Conservation (phyloP, 768 basidiomycete species). For the Multifurca ochricompacta region DNA sequence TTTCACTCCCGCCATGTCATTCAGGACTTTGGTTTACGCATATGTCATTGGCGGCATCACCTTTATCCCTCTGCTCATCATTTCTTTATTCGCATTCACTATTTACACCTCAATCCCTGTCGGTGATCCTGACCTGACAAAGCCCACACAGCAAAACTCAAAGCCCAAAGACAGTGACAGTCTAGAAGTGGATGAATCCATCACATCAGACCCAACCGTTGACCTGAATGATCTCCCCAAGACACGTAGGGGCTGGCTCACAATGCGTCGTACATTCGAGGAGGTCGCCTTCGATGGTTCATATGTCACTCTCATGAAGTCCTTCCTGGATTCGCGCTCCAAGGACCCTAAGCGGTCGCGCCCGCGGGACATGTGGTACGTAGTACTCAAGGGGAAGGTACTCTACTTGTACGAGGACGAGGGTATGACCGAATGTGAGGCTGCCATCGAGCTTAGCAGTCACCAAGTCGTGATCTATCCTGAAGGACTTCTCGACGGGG, state of each 20-base stretch:
- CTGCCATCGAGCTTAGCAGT: slow-evolving; percentile 76
- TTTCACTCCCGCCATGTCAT: slow-evolving; percentile 40
- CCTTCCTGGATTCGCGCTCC: slow-evolving; percentile 73
- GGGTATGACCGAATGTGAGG: slow-evolving; percentile 81
- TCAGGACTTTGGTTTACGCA: slow-evolving; percentile 68
- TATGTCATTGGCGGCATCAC: slow-evolving; percentile 89
- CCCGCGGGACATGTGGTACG: slow-evolving; percentile 91
- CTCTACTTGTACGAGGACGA: slow-evolving; percentile 94
- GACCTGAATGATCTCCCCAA: slow-evolving; percentile 51
- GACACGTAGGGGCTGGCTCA: slow-evolving; percentile 76
- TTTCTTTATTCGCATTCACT: slow-evolving; percentile 48
- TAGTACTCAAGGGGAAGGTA: slow-evolving; percentile 84
- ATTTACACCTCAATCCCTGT: slow-evolving; percentile 86
- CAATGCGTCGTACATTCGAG: slow-evolving; percentile 72
- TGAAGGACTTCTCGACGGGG: slow-evolving; percentile 71
- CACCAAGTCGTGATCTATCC: slow-evolving; percentile 74
- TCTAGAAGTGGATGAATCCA: slow-evolving; percentile 26
- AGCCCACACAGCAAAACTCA: slow-evolving; percentile 29
- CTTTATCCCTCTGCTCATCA: slow-evolving; percentile 72
- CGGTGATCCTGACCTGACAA: slow-evolving; percentile 40
- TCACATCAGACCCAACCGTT: slow-evolving; percentile 19
- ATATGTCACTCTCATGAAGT: slow-evolving; percentile 73
- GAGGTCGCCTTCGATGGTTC: slow-evolving; percentile 53
- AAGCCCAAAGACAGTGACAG: slow-evolving; percentile 20
- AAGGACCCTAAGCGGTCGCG: slow-evolving; percentile 77